Evolutionary conservation across 768 basidiomycete species (phyloP).

Genomic region (Collybia sp.): DNA sequence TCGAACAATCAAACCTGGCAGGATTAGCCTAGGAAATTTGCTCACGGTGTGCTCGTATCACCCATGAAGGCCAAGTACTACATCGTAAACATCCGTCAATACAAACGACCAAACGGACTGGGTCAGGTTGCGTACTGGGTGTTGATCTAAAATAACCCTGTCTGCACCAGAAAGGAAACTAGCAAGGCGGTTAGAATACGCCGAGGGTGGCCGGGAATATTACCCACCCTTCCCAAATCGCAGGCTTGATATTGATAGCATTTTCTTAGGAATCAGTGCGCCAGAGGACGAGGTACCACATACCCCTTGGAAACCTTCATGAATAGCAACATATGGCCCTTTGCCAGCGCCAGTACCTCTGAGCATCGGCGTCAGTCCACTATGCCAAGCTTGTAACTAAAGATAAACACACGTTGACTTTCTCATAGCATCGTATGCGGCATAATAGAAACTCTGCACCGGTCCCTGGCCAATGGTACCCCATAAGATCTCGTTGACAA

Average conservation of each 20-base stretch:
- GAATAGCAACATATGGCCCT: slow-evolving; percentile 41
- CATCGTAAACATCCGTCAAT: slow-evolving; percentile 11
- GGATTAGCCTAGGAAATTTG: slow-evolving; percentile 2
- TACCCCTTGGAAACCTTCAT: slow-evolving; percentile 45
- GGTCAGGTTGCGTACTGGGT: slow-evolving; percentile 53
- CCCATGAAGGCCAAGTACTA: slow-evolving; percentile 43
- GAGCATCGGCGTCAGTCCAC: slow-evolving; percentile 1
- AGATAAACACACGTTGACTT: slow-evolving; percentile 29
- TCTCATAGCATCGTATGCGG: slow-evolving; percentile 41
- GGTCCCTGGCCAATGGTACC: slow-evolving; percentile 46
- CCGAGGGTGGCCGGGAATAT: not conserved
- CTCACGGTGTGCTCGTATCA: slow-evolving; percentile 32
- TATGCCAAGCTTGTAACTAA: no score
- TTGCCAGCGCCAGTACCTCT: slow-evolving; percentile 65
- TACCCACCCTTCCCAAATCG: slow-evolving; percentile 39
- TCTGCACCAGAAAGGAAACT: slow-evolving; percentile 60
- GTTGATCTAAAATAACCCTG: slow-evolving; percentile 71
- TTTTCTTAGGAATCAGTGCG: slow-evolving; percentile 3
- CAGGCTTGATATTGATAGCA: slow-evolving; percentile 23
- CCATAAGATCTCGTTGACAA: slow-evolving; percentile 51
- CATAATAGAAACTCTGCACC: slow-evolving; percentile 23
- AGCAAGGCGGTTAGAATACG: not conserved
- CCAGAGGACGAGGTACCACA: slow-evolving; percentile 22
- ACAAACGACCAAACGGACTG: slow-evolving; percentile 30
- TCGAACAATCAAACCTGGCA: slow-evolving; percentile 8